These are phyloP conservation scores for Moesziomyces globuligerus DNA, from an alignment of 1,284 basidiomycete genomes.

Conservation along the genomic window DNA sequence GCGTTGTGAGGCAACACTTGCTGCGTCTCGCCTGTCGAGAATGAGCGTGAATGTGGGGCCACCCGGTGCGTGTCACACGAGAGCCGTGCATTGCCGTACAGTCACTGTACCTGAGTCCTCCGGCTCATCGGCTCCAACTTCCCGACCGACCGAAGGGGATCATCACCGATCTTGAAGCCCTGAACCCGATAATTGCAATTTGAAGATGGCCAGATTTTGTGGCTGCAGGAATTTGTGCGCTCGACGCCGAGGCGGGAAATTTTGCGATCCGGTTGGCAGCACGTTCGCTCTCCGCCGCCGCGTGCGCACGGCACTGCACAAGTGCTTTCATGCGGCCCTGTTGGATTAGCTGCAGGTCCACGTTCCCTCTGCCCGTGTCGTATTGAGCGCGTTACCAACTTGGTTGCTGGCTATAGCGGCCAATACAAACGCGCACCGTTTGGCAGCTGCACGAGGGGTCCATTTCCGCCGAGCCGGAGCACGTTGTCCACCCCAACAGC, in stretches of 20 bases:
- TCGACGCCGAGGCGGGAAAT: not conserved
- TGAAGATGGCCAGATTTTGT: not conserved
- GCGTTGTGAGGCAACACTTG: not conserved
- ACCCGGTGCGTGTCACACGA: conserved; percentile 5
- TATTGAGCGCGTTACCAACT: not conserved
- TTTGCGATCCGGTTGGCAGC: not conserved
- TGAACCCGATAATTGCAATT: not conserved
- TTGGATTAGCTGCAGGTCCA: conserved; percentile 29
- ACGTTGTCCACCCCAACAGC: conserved; percentile 17
- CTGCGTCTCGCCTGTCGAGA: no score
- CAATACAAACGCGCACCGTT: not conserved
- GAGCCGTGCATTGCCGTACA: conserved; percentile 5
- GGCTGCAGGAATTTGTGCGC: not conserved
- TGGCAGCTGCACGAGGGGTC: conserved; percentile 24
- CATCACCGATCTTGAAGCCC: not conserved
- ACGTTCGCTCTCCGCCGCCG: not conserved
- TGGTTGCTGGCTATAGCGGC: not conserved
- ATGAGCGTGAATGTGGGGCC: not conserved
- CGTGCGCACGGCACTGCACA: not conserved
- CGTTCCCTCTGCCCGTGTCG: conserved; percentile 9
- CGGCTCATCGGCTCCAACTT: not conserved
- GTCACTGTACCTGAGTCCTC: not conserved
- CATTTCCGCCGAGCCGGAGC: conserved; percentile 19
- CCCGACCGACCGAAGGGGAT: not conserved
- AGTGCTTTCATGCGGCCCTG: conserved; percentile 4